Conservation (phyloP, 805 yeast genomes). For the Sugiyamaella qingdaonensis region DNA sequence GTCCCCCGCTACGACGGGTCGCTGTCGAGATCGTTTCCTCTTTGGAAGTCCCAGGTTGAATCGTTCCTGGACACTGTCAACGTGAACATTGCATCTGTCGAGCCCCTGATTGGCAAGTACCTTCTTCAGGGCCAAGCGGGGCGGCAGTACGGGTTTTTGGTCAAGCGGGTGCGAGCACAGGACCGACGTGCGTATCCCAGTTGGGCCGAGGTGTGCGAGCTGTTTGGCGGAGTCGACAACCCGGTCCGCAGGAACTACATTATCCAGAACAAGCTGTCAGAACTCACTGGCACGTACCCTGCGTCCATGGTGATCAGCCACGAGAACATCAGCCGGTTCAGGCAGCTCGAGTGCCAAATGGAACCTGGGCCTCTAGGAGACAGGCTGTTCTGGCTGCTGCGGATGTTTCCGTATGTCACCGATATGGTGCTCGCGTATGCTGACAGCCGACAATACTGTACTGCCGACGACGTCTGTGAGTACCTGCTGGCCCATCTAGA, state of each 20-base stretch:
- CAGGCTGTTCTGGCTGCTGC: conserved; percentile 6
- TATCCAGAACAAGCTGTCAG: conserved; percentile 2
- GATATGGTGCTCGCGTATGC: background rate
- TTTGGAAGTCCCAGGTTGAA: conserved; percentile 9
- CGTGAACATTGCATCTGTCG: conserved; percentile 1
- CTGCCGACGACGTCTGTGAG: conserved; percentile 1
- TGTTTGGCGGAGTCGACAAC: conserved; percentile 7
- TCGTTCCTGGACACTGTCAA: conserved; percentile 5
- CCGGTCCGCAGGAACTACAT: conserved; percentile 7
- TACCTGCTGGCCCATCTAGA: background rate
- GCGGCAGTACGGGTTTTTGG: background rate
- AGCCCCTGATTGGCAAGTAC: conserved; percentile 6
- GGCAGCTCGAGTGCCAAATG: conserved; percentile 7
- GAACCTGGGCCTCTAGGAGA: conserved; percentile 18
- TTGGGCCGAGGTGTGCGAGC: conserved; percentile 9
- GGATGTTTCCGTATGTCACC: conserved; percentile 3
- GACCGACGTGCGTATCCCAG: conserved; percentile 2
- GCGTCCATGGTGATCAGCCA: background rate
- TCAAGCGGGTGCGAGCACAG: background rate
- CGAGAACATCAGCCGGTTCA: conserved; percentile 3
- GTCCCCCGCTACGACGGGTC: conserved; percentile 5
- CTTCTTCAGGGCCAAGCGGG: conserved; percentile 9
- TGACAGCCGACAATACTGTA: background rate
- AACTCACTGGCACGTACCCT: background rate
- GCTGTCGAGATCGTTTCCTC: conserved; percentile 4